A percentile compares a stretch with the other conserved stretches of the same genome.
phyloP scores from a whole-genome alignment of 305 asterid genomes.

The Caryopteris hybrid region DNA sequence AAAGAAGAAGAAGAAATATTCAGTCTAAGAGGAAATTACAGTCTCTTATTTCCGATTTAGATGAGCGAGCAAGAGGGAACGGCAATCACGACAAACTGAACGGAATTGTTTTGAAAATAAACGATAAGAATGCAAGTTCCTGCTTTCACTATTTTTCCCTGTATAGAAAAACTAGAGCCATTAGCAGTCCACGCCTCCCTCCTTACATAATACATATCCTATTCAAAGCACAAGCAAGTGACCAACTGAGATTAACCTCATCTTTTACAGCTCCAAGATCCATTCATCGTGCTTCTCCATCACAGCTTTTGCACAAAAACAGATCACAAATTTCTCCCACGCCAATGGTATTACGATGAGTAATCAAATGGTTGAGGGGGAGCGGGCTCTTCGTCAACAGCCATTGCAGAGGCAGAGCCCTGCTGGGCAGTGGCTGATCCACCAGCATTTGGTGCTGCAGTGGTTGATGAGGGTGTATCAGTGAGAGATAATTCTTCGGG shows the following conservation, averaged over 20 bases:
- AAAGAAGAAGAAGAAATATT: no score
- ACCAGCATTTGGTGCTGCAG: slow-evolving; percentile 39
- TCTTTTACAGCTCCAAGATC: not conserved
- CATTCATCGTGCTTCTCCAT: not conserved
- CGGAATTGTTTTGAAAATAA: no score
- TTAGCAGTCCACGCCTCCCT: not conserved
- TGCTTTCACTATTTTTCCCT: not conserved
- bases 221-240: not conserved
- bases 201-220: not conserved
- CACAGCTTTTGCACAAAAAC: not conserved
- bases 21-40: no score
- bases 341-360: slow-evolving; percentile 31
- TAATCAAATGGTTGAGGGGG: slow-evolving; percentile 96
- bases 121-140: no score
- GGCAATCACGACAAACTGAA: no score
- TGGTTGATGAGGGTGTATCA: slow-evolving; percentile 72
- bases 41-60: no score
- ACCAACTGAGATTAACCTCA: not conserved
- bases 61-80: no score
- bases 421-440: slow-evolving; percentile 60
- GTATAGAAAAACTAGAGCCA: not conserved
- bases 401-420: slow-evolving; percentile 70
- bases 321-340: not conserved
- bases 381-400: slow-evolving; percentile 94
- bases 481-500: slow-evolving; percentile 81